Base-by-base conservation (phyloP, 2,329 filamentous ascomycete genomes). In the Venturia aucupariae region DNA sequence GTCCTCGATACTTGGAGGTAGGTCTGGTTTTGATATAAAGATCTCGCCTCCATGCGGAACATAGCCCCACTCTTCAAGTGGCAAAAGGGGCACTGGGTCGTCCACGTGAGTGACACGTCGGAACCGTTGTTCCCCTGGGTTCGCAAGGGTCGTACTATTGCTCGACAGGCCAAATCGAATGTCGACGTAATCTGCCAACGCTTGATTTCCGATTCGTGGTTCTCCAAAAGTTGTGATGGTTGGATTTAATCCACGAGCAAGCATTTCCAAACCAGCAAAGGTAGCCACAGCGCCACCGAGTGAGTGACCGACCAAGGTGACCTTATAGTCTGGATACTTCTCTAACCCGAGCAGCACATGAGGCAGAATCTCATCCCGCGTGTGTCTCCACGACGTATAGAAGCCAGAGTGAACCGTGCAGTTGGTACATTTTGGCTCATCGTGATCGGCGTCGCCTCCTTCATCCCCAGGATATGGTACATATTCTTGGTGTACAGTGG, bases 361-460 rank as follows among this genome's bases (percentile, higher is more conserved):
- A 0, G 88, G 84, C 19, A 96, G 74, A 35, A 99, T 84, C 2
- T 82, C 77, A 38, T 82, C 77, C 60, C 90, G 84, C 0, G 92
- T 90, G 71, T 87, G 86, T 61, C 82, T 79, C 93, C 94, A 99
- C 0, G 91, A 92, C 19, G 83, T 81, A 72, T 94, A 84, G 75
- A 99, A 99, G 22, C 94, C 94, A 66, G 86, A 86, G 73, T 99
- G 94, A 1, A 97, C 93, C 5, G 90, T 96, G 75, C 94, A 99
- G 74, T 96, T 93, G 7, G 79, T 74, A 75, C 94, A 99, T 68
- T 81, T 83, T 30, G 65, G 62, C 27, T 44, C 32, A 35, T 39
- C 32, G 7, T 13, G 11, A 2, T 13, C 17, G 15, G 75, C 69
- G 24, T 76, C 74, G 22, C 77, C 74, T 27, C 79, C 76, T 54